Evolutionary conservation across 2,329 filamentous ascomycete species (phyloP).

Genomic region (Sporothrix luriei): DNA sequence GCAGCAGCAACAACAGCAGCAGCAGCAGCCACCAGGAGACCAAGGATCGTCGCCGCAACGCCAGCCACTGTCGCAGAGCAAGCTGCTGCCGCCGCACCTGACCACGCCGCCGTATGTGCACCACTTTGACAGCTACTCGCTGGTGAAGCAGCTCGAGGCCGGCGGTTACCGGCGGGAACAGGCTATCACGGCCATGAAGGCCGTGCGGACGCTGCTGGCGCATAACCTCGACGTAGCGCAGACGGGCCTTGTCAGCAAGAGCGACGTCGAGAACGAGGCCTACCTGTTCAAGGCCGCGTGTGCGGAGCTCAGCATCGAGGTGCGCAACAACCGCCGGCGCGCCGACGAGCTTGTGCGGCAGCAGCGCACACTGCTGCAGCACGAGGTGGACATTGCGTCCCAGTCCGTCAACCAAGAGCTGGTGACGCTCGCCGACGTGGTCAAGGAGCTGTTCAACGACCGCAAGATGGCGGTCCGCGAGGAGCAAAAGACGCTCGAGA

Average conservation of each 20-base stretch:
- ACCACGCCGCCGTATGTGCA: constrained; percentile 81
- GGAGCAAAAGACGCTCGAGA: constrained; percentile 83
- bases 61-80: constrained; percentile 39
- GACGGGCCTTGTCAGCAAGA: constrained; percentile 80
- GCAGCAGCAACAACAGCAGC: constrained; percentile 8
- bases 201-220: constrained; percentile 73
- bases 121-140: constrained; percentile 91
- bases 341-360: constrained; percentile 81
- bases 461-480: constrained; percentile 88
- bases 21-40: neutral
- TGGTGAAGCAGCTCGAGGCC: constrained; percentile 76
- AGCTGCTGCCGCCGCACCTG: constrained; percentile 63
- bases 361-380: constrained; percentile 82
- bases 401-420: constrained; percentile 86
- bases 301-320: constrained; percentile 84
- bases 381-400: constrained; percentile 89
- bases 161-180: constrained; percentile 74
- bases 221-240: constrained; percentile 81
- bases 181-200: constrained; percentile 88
- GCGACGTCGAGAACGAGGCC: constrained; percentile 89
- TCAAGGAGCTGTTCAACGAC: constrained; percentile 97
- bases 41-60: neutral
- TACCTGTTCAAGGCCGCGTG: constrained; percentile 95
- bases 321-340: constrained; percentile 73
- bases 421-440: constrained; percentile 77